Percentiles rank a stretch among this genome's conserved stretches.
phyloP scores from a whole-genome alignment of 495 filamentous ascomycete genomes.

The Choiromyces venosus region DNA sequence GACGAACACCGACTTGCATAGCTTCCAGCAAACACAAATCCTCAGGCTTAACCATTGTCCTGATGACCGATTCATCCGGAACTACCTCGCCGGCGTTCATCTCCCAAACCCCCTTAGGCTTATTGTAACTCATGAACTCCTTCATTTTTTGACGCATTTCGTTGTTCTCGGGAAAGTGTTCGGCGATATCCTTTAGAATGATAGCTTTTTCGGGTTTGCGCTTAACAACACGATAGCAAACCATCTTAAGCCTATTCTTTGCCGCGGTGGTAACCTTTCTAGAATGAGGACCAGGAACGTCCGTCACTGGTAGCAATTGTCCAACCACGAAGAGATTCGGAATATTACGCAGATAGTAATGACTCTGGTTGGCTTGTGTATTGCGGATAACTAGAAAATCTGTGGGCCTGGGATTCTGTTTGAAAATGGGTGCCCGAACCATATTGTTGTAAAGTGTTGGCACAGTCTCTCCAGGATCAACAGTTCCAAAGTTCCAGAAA shows the following conservation, averaged over 20 bases:
- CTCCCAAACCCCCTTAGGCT: constrained; percentile 76
- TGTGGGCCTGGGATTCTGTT: constrained; percentile 66
- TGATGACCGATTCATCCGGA: constrained; percentile 70
- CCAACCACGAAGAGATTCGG: constrained; percentile 86
- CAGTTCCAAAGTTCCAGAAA: constrained; percentile 88
- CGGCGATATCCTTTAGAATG: constrained; percentile 70
- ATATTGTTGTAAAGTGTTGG: constrained; percentile 90
- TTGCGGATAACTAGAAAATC: constrained; percentile 86
- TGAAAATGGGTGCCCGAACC: constrained; percentile 90
- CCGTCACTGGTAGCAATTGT: constrained; percentile 82
- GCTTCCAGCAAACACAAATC: constrained; percentile 90
- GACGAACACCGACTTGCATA: constrained; percentile 88
- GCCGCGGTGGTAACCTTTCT: constrained; percentile 88
- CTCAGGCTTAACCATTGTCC: constrained; percentile 85
- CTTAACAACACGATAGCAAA: constrained; percentile 76
- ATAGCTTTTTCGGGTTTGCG: constrained; percentile 64
- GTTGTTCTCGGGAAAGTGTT: constrained; percentile 79
- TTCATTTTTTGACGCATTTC: constrained; percentile 95
- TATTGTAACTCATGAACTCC: constrained; percentile 67
- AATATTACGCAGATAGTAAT: constrained; percentile 77
- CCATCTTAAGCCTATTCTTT: constrained; percentile 93
- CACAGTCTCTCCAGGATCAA: constrained; percentile 80
- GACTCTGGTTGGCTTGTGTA: constrained; percentile 62
- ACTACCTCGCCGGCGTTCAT: constrained; percentile 63
- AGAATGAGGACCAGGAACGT: constrained; percentile 88